phyloP scores from a whole-genome alignment of 2,329 filamentous ascomycete genomes.

The Colletotrichum neosansevieriae region DNA sequence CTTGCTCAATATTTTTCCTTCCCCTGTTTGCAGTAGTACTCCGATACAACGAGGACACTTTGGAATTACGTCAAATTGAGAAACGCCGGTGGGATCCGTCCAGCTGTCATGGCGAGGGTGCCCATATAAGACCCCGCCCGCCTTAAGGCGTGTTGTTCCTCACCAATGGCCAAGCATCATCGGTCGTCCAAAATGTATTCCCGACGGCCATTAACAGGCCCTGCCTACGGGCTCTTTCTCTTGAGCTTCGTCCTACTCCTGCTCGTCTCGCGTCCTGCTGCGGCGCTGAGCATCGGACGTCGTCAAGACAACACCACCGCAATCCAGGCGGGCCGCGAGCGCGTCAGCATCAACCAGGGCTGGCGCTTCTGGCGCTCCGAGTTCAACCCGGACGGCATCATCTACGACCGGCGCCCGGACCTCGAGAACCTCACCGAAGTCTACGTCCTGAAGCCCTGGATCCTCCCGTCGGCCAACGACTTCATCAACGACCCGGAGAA shows the following conservation, averaged over 20 bases:
- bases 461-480: slow-evolving; percentile 55
- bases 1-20: no score
- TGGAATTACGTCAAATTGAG: not conserved
- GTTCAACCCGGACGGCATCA: slow-evolving; percentile 51
- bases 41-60: not conserved
- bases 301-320: slow-evolving; percentile 5
- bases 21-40: not conserved
- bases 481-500: slow-evolving; percentile 50
- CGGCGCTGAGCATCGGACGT: slow-evolving; percentile 2
- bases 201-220: not conserved
- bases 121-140: not conserved
- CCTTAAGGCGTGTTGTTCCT: not conserved
- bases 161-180: not conserved
- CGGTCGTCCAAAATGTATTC: not conserved
- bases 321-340: slow-evolving; percentile 41
- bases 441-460: slow-evolving; percentile 53
- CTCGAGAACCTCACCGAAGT: slow-evolving; percentile 37
- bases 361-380: slow-evolving; percentile 54
- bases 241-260: not conserved
- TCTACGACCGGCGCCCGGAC: slow-evolving; percentile 44
- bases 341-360: slow-evolving; percentile 50
- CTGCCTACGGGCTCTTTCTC: slow-evolving; percentile 1
- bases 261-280: not conserved
- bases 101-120: not conserved
- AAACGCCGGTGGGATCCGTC: not conserved